These are phyloP conservation scores for Sistotremastrum suecicum DNA, from an alignment of 768 basidiomycete species.

Conservation along the genomic window DNA sequence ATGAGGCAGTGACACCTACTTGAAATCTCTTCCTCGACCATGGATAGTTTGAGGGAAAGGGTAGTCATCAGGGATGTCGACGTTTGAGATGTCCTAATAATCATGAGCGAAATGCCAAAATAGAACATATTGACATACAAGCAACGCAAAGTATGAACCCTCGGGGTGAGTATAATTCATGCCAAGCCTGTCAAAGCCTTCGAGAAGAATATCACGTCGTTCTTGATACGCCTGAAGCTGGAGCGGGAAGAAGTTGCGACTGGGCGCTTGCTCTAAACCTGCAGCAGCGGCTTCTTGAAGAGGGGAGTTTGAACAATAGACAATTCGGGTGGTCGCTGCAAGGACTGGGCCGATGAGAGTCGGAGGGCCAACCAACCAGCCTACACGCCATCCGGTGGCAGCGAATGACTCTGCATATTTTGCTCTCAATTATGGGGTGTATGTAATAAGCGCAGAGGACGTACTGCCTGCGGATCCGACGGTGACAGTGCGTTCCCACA, in stretches of 20 bases:
- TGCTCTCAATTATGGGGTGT: neutral
- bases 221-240: slow-evolving; percentile 71
- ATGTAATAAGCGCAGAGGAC: slow-evolving; percentile 12
- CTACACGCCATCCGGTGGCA: slow-evolving; percentile 94
- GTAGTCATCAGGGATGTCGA: slow-evolving; percentile 76
- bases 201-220: slow-evolving; percentile 57
- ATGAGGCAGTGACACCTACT: slow-evolving; percentile 24
- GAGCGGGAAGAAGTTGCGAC: slow-evolving; percentile 62
- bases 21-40: slow-evolving; percentile 81
- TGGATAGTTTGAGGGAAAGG: slow-evolving; percentile 62
- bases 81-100: slow-evolving; percentile 53
- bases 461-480: slow-evolving; percentile 91
- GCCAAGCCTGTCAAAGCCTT: slow-evolving; percentile 72
- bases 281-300: slow-evolving; percentile 86
- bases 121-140: slow-evolving; percentile 31
- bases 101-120: neutral
- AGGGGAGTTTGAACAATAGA: slow-evolving; percentile 91
- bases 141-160: slow-evolving; percentile 81
- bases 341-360: slow-evolving; percentile 77
- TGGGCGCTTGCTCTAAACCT: slow-evolving; percentile 69
- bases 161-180: slow-evolving; percentile 79
- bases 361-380: slow-evolving; percentile 85
- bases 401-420: slow-evolving; percentile 70
- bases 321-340: slow-evolving; percentile 84
- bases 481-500: slow-evolving; percentile 98